A percentile compares a stretch with the other conserved stretches of the same genome.
Evolutionary conservation across 2,329 filamentous ascomycete species (phyloP).

Genomic region (Beauveria medogensis): DNA sequence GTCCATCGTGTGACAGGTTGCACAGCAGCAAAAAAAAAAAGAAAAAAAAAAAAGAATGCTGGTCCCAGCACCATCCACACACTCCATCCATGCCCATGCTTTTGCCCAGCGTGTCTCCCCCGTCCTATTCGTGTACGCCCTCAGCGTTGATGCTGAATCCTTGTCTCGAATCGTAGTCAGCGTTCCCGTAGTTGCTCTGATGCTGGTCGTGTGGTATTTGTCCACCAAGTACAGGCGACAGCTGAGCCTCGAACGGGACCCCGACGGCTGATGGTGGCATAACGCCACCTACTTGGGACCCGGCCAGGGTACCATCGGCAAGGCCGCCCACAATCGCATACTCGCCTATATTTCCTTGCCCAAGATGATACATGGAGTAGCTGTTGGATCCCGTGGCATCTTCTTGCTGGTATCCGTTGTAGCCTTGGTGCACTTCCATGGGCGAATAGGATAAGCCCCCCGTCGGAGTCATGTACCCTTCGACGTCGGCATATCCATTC

Average conservation of each 20-base stretch:
- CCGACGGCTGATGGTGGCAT: background rate
- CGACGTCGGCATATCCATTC: background rate
- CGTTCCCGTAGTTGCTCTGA: background rate
- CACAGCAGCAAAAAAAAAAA: background rate
- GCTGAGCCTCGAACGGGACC: background rate
- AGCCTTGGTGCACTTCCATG: background rate
- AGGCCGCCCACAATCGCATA: background rate
- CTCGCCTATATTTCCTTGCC: background rate
- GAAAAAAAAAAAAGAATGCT: too few species aligned
- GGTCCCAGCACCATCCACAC: background rate
- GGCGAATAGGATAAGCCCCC: background rate
- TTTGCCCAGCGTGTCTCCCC: too few species aligned
- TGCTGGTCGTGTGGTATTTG: background rate
- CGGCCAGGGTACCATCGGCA: background rate
- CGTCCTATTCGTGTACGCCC: background rate
- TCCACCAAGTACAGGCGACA: background rate
- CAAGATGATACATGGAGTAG: background rate
- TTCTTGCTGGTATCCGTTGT: background rate
- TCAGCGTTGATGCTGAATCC: background rate
- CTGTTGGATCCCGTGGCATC: background rate
- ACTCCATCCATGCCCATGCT: background rate
- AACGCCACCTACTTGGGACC: background rate
- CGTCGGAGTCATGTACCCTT: background rate
- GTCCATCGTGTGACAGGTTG: conserved; percentile 4
- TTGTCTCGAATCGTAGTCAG: background rate